These are phyloP conservation scores for Dictyophora rubrovolvata DNA, from an alignment of 768 basidiomycete genomes.

Conservation along the genomic window DNA sequence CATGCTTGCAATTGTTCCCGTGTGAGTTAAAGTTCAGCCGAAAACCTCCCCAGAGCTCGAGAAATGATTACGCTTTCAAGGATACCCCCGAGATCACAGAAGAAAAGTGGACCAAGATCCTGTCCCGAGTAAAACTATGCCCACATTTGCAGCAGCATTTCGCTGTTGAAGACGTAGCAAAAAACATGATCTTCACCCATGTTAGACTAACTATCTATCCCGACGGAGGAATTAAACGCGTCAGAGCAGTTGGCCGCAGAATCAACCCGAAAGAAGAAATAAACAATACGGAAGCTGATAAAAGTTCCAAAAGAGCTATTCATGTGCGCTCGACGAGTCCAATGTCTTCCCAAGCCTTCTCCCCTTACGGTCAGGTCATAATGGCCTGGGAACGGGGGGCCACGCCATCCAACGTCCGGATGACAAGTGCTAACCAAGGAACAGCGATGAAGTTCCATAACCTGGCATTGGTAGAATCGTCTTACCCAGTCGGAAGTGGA, in stretches of 20 bases:
- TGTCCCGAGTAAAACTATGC: conserved; percentile 71
- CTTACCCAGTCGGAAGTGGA: conserved; percentile 46
- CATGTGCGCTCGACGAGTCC: conserved; percentile 42
- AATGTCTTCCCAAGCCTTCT: conserved; percentile 78
- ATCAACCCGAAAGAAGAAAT: conserved; percentile 16
- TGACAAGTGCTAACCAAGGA: conserved; percentile 80
- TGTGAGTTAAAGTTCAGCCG: conserved; percentile 20
- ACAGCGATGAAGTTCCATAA: conserved; percentile 93
- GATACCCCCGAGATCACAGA: conserved; percentile 25
- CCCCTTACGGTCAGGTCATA: conserved; percentile 82
- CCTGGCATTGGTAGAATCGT: conserved; percentile 56
- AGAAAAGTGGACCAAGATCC: conserved; percentile 60
- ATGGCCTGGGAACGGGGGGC: conserved; percentile 68
- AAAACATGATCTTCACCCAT: conserved; percentile 55
- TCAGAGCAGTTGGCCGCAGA: conserved; percentile 69
- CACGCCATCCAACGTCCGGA: conserved; percentile 54
- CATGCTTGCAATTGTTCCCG: conserved; percentile 39
- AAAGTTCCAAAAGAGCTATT: conserved; percentile 19
- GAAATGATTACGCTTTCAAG: conserved; percentile 1
- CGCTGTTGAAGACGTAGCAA: conserved; percentile 59
- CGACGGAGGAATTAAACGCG: conserved; percentile 90
- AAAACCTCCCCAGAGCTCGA: not conserved
- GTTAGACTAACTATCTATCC: conserved; percentile 84
- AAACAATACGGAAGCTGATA: not conserved
- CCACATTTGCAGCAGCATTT: conserved; percentile 88